Base-by-base conservation (phyloP, 2,329 filamentous ascomycete species). In the Leptographium wingfieldii region DNA sequence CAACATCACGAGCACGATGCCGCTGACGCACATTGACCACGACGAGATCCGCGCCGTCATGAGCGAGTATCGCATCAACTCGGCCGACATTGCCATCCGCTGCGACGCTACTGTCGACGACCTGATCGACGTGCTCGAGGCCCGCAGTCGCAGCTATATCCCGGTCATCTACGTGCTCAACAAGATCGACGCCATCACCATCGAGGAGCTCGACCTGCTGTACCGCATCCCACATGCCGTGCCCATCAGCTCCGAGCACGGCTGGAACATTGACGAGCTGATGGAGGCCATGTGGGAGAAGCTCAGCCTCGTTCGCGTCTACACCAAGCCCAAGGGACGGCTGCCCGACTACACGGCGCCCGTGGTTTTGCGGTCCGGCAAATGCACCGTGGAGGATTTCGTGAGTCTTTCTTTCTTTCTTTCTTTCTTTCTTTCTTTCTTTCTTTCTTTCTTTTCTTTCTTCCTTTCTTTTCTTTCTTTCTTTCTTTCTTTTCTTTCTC, bases 81-180 rank as follows among this genome's bases (percentile, higher is more conserved):
- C 92, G 59, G 94, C 92, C 57, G 94, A 99, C 75, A 95, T 99
- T 69, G 90, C 92, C 55, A 97, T 99, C 72, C 88, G 94, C 65
- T 99, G 94, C 74, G 94, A 99, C 73, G 94, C 94, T 60, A 99
- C 94, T 2, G 85, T 99, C 64, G 94, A 99, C 74, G 94, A 99
- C 73, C 75, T 99, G 65, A 99, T 99, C 70, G 94, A 99, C 73
- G 77, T 99, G 25, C 82, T 99, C 54, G 94, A 99, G 73, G 92
- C 92, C 55, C 96, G 90, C 79, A 90, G 87, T 71, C 83, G 94
- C 73, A 91, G 89, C 71, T 99, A 99, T 72, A 97, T 99, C 65
- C 94, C 94, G n/a, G 94, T 97, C 65, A 90, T 99, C 59, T 99
- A 99, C 76, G 94, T 95, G 51, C 81, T 99, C 68, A 99, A 99